These are phyloP conservation scores for Cercospora nicotianae DNA, from an alignment of 2,329 filamentous ascomycete genomes.

Conservation along the genomic window DNA sequence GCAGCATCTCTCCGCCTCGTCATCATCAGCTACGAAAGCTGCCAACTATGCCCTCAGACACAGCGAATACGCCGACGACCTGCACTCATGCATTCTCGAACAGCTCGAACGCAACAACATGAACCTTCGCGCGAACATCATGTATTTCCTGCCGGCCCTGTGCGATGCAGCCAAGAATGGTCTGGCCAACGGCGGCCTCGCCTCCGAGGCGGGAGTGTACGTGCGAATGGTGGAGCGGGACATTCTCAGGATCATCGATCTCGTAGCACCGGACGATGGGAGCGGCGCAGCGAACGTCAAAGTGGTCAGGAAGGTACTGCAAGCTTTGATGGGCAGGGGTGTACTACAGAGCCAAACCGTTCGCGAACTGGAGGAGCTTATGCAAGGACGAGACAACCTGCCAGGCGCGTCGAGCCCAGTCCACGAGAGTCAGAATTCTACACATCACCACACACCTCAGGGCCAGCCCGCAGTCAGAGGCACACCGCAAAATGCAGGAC, in stretches of 20 bases:
- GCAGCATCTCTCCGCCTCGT: conserved; percentile 85
- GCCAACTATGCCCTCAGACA: conserved; percentile 94
- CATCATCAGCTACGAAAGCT: conserved; percentile 85
- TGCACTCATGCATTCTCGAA: conserved; percentile 96
- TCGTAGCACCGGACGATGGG: conserved; percentile 82
- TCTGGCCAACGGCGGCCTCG: conserved; percentile 58
- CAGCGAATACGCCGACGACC: conserved; percentile 90
- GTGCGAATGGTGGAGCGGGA: conserved; percentile 94
- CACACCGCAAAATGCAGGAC: conserved; percentile 28
- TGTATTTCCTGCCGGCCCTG: conserved; percentile 97
- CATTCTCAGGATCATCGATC: conserved; percentile 86
- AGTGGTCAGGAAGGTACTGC: conserved; percentile 69
- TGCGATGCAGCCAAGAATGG: conserved; percentile 75
- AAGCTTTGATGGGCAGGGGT: conserved; percentile 59
- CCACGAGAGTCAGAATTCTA: conserved; percentile 10
- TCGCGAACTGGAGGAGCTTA: conserved; percentile 74
- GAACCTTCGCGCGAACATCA: conserved; percentile 97
- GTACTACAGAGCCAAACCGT: conserved; percentile 76
- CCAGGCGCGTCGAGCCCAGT: conserved; percentile 24
- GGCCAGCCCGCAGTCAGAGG: conserved; percentile 17
- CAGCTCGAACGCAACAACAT: conserved; percentile 91
- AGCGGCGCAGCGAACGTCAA: conserved; percentile 91
- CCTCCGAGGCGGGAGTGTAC: conserved; percentile 58
- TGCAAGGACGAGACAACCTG: conserved; percentile 69
- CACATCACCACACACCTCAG: conserved; percentile 4